These are phyloP conservation scores for Coemansia sp. DNA, from an alignment of 192 early-diverging fungal species.

Conservation along the genomic window DNA sequence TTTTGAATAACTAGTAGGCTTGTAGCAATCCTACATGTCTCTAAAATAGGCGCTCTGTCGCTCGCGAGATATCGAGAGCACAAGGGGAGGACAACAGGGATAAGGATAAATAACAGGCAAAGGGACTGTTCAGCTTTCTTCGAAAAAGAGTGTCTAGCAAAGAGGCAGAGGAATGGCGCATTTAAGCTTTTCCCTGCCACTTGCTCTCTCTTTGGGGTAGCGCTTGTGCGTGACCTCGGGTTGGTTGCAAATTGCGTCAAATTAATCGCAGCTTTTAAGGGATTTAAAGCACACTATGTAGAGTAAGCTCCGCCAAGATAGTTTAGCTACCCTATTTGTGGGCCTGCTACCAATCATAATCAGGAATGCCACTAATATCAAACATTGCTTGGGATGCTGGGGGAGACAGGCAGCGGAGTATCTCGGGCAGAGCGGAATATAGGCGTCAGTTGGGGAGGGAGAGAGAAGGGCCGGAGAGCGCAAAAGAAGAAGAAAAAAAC, in stretches of 20 bases:
- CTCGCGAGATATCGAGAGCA: neutral
- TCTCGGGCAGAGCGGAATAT: neutral
- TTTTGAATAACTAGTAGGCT: neutral
- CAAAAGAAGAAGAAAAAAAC: neutral
- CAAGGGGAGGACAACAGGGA: neutral
- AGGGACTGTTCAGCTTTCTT: neutral
- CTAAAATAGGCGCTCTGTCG: neutral
- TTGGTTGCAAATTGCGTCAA: neutral
- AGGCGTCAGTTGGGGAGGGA: neutral
- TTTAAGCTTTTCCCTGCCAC: neutral
- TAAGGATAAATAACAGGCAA: neutral
- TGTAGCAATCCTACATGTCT: neutral
- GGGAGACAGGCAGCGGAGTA: neutral
- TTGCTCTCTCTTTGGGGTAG: neutral
- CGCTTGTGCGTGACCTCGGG: neutral
- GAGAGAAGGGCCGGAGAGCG: neutral
- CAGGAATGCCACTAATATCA: neutral
- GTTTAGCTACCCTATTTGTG: neutral
- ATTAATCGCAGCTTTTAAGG: neutral
- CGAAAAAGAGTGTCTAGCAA: neutral
- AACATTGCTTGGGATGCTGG: neutral
- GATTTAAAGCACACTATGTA: neutral
- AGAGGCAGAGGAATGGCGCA: neutral
- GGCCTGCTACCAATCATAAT: neutral
- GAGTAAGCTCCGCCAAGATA: neutral